Conservation (phyloP, 805 yeast genomes). For the Yarrowia osloensis region DNA sequence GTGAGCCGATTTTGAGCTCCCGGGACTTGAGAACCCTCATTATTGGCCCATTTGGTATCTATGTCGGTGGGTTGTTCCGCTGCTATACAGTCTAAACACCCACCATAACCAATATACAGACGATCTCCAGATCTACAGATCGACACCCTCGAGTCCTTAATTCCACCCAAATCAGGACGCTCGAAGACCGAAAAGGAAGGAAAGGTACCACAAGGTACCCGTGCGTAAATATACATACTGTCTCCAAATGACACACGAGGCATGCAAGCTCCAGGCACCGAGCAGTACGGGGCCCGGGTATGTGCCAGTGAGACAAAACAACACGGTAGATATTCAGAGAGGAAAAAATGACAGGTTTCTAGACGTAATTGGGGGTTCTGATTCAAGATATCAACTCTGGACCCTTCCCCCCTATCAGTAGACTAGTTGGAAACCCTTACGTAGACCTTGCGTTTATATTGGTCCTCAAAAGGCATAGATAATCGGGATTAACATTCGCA, state of each 20-base stretch:
- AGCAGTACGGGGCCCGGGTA: not conserved
- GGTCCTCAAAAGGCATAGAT: conserved; percentile 13
- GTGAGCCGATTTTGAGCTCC: not conserved
- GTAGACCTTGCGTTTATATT: conserved; percentile 1
- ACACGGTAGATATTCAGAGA: too few species aligned
- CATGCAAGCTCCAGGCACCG: conserved; percentile 20
- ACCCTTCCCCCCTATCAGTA: not conserved
- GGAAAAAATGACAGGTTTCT: not conserved
- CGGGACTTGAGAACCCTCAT: not conserved
- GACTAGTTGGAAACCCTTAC: not conserved
- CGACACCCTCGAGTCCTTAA: not conserved
- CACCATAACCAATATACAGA: not conserved
- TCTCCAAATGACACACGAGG: not conserved
- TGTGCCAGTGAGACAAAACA: not conserved
- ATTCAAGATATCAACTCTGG: not conserved
- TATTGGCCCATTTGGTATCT: not conserved
- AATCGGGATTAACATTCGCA: conserved; percentile 15
- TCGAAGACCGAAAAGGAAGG: conserved; percentile 3
- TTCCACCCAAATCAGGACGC: not conserved
- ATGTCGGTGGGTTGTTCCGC: not conserved
- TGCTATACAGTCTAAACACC: not conserved
- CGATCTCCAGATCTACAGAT: conserved; percentile 10
- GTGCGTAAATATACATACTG: not conserved
- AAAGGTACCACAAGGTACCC: conserved; percentile 4
- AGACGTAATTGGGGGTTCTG: not conserved